Evolutionary conservation across 2,329 filamentous ascomycete genomes (phyloP), one percentile per base, ranked within the genome.

Genomic region (Paecilomyces dactylethromorphus): DNA sequence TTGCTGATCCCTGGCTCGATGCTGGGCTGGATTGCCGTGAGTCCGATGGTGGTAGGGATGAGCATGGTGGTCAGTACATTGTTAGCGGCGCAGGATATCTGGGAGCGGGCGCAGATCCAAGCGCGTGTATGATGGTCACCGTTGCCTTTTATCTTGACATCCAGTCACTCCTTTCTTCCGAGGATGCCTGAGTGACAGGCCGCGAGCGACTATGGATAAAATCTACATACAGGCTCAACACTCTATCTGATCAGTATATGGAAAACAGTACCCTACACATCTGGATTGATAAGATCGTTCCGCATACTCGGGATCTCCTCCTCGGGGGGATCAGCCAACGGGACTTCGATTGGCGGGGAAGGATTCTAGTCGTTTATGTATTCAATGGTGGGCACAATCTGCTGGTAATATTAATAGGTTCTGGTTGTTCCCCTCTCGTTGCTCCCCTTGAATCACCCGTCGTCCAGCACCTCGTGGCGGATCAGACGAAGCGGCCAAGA

Each of bases 11-110:
- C 89, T 0, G 83, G 83, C 0, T 75, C 76, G 5, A 75, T 82
- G 0, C 72, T 89, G 13, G 85, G 85, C 0, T 89, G 87, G 87
- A 72, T 87, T 26, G 70, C 77, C 0, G 74, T 81, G 1, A 75
- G 79, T 10, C 72, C 79, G 0, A 78, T 82, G 2, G 74, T 79
- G 1, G 81, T 89, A 1, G 86, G 84, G 1, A 58, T 81, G 12
- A 80, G 81, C 8, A 87, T 87, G 81, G 72, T 87, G 21, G 66
- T 83, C 22, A 87, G 86, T 55, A 88, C 87, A 0, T 53, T 87
- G 3, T 68, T 90, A 53, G 85, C 86, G 10, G 81, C 82, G 1
- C 69, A 75, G 62, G 83, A 85, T 63, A 81, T 87, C 2, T 91
- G 88, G 88, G 78, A 53, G 39, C 13, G 21, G 39, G 39, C 39